Evolutionary conservation across 176 grass and related monocot species (phyloP).

Genomic region (Thinopyrum elongatum): DNA sequence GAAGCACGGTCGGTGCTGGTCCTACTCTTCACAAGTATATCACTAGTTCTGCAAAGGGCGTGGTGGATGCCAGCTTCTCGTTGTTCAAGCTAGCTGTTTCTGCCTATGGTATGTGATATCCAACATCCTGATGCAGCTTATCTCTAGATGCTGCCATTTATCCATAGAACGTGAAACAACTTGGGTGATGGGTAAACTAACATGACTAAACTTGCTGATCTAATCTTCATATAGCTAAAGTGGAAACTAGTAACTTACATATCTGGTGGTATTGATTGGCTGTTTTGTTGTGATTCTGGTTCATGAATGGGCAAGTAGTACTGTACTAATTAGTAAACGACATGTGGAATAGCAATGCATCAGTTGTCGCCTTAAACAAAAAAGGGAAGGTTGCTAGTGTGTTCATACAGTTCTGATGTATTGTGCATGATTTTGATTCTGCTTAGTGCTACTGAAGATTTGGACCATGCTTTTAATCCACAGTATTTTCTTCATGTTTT

Average conservation of each 20-base stretch:
- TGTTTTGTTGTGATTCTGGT: neutral
- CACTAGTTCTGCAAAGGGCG: constrained; percentile 49
- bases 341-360: constrained; percentile 1
- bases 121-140: neutral
- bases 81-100: constrained; percentile 80
- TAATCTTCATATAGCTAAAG: neutral
- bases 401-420: neutral
- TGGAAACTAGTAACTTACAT: neutral
- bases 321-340: neutral
- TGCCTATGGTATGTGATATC: constrained; percentile 51
- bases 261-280: neutral
- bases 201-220: neutral
- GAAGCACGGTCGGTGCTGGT: constrained; percentile 67
- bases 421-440: neutral
- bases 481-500: neutral
- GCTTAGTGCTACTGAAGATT: neutral
- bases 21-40: constrained; percentile 81
- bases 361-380: neutral
- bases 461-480: neutral
- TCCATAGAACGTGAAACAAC: neutral
- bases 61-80: constrained; percentile 71
- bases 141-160: neutral
- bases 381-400: neutral
- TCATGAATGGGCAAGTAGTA: neutral
- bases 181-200: neutral